Percentiles rank a stretch among this genome's conserved stretches.
phyloP scores from a whole-genome alignment of 345 rosid species.

The Moricandia arvensis region DNA sequence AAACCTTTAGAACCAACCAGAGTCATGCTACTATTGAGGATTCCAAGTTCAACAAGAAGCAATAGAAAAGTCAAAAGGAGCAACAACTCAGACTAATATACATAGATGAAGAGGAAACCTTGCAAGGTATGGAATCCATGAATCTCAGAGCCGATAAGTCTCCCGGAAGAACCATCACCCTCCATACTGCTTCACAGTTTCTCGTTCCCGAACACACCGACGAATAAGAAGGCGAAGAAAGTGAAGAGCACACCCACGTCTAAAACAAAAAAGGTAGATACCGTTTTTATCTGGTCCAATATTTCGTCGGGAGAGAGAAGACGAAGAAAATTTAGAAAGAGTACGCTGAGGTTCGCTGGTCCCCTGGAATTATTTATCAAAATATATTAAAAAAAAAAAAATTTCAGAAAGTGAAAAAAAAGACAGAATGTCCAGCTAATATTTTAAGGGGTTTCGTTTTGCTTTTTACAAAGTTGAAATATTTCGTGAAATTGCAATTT shows the following conservation, averaged over 20 bases:
- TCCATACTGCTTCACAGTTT: conserved; percentile 39
- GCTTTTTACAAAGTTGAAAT: not conserved
- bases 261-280: not conserved
- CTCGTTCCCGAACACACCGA: not conserved
- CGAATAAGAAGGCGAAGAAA: conserved; percentile 10
- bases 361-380: not conserved
- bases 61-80: not conserved
- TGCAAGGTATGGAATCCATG: conserved; percentile 80
- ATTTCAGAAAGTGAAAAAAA: no score
- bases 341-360: conserved; percentile 14
- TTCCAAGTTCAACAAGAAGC: not conserved
- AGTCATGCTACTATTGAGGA: conserved; percentile 1
- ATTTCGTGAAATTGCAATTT: conserved; percentile 3
- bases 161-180: conserved; percentile 32
- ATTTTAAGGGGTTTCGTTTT: not conserved
- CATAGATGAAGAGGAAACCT: conserved; percentile 43
- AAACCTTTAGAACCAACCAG: not conserved
- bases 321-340: not conserved
- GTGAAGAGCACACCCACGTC: not conserved
- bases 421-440: not conserved
- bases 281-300: not conserved
- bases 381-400: not conserved
- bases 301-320: conserved; percentile 18
- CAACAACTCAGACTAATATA: not conserved
- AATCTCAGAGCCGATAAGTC: conserved; percentile 71